Evolutionary conservation across 1,284 basidiomycete genomes (phyloP).

Genomic region (Sutorius eximius): DNA sequence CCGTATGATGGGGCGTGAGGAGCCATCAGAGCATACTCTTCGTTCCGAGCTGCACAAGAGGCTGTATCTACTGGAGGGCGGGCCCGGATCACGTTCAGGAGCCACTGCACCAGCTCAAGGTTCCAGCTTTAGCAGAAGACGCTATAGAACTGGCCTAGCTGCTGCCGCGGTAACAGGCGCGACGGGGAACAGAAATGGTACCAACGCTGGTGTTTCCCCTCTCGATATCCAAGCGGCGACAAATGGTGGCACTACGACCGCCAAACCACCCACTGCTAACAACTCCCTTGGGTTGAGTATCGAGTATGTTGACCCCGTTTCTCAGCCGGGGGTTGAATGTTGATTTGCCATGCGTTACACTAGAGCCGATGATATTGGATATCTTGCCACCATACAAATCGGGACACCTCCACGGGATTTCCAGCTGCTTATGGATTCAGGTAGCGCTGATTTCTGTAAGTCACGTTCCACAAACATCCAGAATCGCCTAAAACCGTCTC

Average conservation of each 20-base stretch:
- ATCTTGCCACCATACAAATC: constrained; percentile 74
- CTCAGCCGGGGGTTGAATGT: background rate
- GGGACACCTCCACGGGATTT: constrained; percentile 77
- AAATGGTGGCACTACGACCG: constrained; percentile 47
- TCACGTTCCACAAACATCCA: background rate
- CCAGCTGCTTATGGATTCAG: constrained; percentile 81
- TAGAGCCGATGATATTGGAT: constrained; percentile 49
- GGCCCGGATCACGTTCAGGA: constrained; percentile 16
- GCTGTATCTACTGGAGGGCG: constrained; percentile 41
- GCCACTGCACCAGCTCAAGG: constrained; percentile 1
- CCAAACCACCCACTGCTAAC: constrained; percentile 50
- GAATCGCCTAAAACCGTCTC: background rate
- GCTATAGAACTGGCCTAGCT: constrained; percentile 9
- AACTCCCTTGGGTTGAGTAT: constrained; percentile 75
- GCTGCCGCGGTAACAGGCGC: constrained; percentile 4
- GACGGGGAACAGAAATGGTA: constrained; percentile 12
- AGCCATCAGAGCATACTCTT: constrained; percentile 51
- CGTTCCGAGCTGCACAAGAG: constrained; percentile 55
- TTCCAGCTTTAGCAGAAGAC: constrained; percentile 11
- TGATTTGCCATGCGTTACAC: background rate
- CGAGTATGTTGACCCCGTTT: constrained; percentile 44
- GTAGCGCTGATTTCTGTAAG: constrained; percentile 78
- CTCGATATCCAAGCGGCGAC: constrained; percentile 41
- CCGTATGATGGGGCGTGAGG: constrained; percentile 61
- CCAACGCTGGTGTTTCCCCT: constrained; percentile 36